A percentile compares a stretch with the other conserved stretches of the same genome.
Evolutionary conservation across 2,329 filamentous ascomycete genomes (phyloP).

Genomic region (Volutella citrinella): DNA sequence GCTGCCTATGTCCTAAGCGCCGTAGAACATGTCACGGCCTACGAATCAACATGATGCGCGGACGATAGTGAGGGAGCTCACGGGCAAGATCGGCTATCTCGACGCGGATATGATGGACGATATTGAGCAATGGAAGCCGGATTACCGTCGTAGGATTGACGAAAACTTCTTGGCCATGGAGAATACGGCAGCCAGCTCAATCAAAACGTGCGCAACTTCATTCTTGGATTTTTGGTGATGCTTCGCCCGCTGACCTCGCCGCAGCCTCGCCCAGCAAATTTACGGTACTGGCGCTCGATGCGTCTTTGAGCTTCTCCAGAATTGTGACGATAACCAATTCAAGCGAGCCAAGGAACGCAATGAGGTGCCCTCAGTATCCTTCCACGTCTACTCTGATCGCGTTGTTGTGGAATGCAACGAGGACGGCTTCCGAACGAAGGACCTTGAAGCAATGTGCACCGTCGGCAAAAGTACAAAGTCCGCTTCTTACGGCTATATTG

Average conservation of each 20-base stretch:
- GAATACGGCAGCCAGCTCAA: conserved; percentile 9
- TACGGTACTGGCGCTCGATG: conserved; percentile 17
- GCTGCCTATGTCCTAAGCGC: too few relatives aligned
- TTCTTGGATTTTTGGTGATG: not conserved
- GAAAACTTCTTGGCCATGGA: conserved; percentile 15
- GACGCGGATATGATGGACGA: conserved; percentile 16
- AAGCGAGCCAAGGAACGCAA: not conserved
- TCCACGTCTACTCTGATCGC: conserved; percentile 10
- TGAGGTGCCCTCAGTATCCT: conserved; percentile 5
- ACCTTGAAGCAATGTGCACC: conserved; percentile 14
- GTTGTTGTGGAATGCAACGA: conserved; percentile 19
- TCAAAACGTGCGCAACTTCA: conserved; percentile 12
- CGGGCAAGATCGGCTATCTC: conserved; percentile 10
- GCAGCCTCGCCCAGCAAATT: conserved; percentile 14
- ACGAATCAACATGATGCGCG: too few relatives aligned
- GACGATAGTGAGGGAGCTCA: conserved; percentile 12
- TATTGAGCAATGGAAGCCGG: conserved; percentile 9
- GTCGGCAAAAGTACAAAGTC: conserved; percentile 15
- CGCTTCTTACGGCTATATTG: conserved; percentile 13
- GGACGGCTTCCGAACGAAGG: conserved; percentile 9
- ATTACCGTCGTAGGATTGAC: conserved; percentile 16
- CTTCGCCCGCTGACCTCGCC: not conserved
- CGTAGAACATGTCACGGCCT: too few relatives aligned
- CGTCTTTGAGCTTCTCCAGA: conserved; percentile 20
- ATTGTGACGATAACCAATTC: conserved; percentile 16